Percentiles rank a stretch among this genome's conserved stretches.
Conservation (phyloP, 75 land plant genomes). For the Chamaecyparis obtusa region DNA sequence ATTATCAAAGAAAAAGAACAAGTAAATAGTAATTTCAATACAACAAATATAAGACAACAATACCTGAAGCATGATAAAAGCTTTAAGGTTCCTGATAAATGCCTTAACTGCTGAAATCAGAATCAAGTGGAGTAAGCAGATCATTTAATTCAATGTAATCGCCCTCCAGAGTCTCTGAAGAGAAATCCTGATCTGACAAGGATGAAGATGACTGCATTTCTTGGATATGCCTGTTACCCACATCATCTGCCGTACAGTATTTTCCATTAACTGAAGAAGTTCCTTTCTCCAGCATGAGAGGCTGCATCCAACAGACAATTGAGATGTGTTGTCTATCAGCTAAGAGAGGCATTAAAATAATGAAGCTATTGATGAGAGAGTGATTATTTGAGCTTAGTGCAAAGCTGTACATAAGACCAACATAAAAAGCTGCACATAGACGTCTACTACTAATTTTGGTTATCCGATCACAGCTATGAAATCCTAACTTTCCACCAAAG, state of each 20-base stretch:
- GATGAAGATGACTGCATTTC: neutral
- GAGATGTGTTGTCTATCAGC: too few species aligned
- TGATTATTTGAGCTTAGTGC: neutral
- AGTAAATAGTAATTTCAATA: neutral
- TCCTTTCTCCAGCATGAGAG: neutral
- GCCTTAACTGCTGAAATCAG: neutral
- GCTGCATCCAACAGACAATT: neutral
- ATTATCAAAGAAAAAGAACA: too few species aligned
- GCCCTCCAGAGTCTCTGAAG: neutral
- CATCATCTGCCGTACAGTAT: neutral
- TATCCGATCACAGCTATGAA: neutral
- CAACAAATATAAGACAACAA: neutral
- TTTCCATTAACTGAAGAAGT: neutral
- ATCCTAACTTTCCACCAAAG: neutral
- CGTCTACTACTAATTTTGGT: neutral
- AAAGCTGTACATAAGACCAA: too few species aligned
- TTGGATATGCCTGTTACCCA: neutral
- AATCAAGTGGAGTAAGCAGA: neutral
- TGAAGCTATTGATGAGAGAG: neutral
- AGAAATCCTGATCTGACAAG: neutral
- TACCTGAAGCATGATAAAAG: slow-evolving; percentile 6
- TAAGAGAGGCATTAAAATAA: neutral
- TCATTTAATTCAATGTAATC: slow-evolving; percentile 8
- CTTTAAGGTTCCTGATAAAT: neutral
- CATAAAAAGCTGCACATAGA: neutral